These are phyloP conservation scores for Sutorius eximius DNA, from an alignment of 1,284 basidiomycete species.

Conservation along the genomic window DNA sequence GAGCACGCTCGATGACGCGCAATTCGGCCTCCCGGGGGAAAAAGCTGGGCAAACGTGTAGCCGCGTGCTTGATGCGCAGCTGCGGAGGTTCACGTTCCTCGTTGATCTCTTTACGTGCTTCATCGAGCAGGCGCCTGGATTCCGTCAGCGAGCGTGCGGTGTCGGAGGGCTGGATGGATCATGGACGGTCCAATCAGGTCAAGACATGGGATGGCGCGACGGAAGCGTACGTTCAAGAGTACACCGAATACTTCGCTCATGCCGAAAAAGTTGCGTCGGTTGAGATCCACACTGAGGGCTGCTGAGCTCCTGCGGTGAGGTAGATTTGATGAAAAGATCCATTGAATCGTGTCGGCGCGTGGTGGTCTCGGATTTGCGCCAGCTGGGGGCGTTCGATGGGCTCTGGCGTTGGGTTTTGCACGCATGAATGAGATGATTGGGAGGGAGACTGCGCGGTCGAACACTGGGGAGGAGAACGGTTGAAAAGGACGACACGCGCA, in stretches of 20 bases:
- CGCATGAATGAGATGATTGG: slow-evolving; percentile 24
- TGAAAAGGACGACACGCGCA: slow-evolving; percentile 24
- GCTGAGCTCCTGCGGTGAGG: slow-evolving; percentile 58
- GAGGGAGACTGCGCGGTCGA: slow-evolving; percentile 7
- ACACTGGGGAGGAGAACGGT: slow-evolving; percentile 7
- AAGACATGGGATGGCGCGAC: slow-evolving; percentile 1
- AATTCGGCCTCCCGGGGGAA: slow-evolving; percentile 67
- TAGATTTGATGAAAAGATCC: slow-evolving; percentile 72
- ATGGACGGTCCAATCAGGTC: slow-evolving; percentile 11
- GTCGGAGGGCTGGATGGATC: slow-evolving; percentile 59
- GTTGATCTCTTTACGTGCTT: slow-evolving; percentile 68
- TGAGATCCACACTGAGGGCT: slow-evolving; percentile 55
- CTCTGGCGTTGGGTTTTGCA: slow-evolving; percentile 20
- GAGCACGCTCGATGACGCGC: slow-evolving; percentile 57
- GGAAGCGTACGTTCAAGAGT: slow-evolving; percentile 62
- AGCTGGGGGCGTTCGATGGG: slow-evolving; percentile 23
- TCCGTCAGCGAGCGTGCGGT: slow-evolving; percentile 77
- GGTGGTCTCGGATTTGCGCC: slow-evolving; percentile 31
- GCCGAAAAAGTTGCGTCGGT: slow-evolving; percentile 73
- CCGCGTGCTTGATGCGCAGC: slow-evolving; percentile 72
- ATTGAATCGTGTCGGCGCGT: slow-evolving; percentile 46
- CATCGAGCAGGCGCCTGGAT: slow-evolving; percentile 70
- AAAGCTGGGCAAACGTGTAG: slow-evolving; percentile 72
- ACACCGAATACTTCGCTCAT: slow-evolving; percentile 76
- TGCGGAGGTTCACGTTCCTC: slow-evolving; percentile 67